These are phyloP conservation scores for Neofusicoccum umdonicola DNA, from an alignment of 2,329 filamentous ascomycete genomes.

Conservation along the genomic window DNA sequence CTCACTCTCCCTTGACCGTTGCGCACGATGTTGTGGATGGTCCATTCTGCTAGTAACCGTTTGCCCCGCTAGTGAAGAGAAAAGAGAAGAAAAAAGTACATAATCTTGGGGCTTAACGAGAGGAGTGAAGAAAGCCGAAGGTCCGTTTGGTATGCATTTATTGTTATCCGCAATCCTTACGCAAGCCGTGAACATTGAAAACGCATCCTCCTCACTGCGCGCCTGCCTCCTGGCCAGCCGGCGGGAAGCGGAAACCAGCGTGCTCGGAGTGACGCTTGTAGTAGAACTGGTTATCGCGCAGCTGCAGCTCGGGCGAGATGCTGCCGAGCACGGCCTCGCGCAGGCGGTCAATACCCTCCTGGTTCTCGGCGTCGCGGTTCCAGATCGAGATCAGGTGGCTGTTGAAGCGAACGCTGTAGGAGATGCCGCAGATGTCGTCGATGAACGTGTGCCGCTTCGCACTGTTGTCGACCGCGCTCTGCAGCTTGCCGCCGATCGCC, in stretches of 20 bases:
- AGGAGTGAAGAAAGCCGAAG: not conserved
- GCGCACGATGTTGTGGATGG: not conserved
- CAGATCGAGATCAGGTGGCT: slow-evolving; percentile 85
- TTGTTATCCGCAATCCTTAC: no score
- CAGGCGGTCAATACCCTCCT: slow-evolving; percentile 73
- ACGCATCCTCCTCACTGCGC: not conserved
- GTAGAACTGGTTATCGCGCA: slow-evolving; percentile 66
- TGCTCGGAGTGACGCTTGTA: slow-evolving; percentile 93
- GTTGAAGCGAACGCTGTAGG: slow-evolving; percentile 84
- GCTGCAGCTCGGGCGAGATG: slow-evolving; percentile 69
- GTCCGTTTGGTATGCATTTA: not conserved
- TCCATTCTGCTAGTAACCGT: not conserved
- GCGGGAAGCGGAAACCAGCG: slow-evolving; percentile 60
- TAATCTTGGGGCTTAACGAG: not conserved
- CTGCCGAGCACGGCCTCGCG: slow-evolving; percentile 70
- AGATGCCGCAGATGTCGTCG: slow-evolving; percentile 83
- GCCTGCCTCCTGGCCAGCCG: not conserved
- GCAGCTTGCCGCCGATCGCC: slow-evolving; percentile 78
- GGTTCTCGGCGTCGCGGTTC: slow-evolving; percentile 83
- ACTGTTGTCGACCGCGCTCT: slow-evolving; percentile 62
- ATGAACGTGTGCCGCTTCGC: slow-evolving; percentile 56
- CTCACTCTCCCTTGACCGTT: not conserved
- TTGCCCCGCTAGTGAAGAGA: not conserved
- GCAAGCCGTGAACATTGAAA: no score
- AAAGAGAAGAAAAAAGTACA: not conserved